Evolutionary conservation across 176 grass and related monocot genomes (phyloP).

Genomic region (Phoenix dactylifera): DNA sequence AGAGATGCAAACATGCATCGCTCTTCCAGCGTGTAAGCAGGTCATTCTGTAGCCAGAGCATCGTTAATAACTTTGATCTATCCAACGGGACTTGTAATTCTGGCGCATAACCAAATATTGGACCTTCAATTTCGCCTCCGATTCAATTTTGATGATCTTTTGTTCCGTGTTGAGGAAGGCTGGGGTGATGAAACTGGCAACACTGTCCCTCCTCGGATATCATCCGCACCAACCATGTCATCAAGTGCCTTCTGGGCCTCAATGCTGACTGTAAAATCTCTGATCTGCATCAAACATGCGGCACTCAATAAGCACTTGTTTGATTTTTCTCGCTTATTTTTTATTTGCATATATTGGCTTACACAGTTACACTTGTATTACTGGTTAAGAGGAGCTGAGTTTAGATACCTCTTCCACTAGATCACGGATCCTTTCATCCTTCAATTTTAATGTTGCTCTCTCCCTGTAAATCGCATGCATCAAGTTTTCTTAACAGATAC

Average conservation of each 20-base stretch:
- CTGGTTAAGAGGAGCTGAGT: slow-evolving; percentile 3
- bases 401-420: slow-evolving; percentile 71
- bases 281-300: slow-evolving; percentile 37
- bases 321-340: too few species aligned
- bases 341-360: background rate
- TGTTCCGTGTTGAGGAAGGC: slow-evolving; percentile 38
- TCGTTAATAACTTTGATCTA: too few species aligned
- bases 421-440: slow-evolving; percentile 67
- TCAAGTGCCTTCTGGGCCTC: slow-evolving; percentile 68
- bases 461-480: slow-evolving; percentile 26
- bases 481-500: slow-evolving; percentile 3
- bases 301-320: too few species aligned
- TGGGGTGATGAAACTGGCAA: slow-evolving; percentile 44
- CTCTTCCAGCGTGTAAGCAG: too few species aligned
- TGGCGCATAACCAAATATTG: too few species aligned
- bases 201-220: slow-evolving; percentile 61
- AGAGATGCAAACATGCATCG: too few species aligned
- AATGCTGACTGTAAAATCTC: slow-evolving; percentile 75
- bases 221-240: slow-evolving; percentile 39
- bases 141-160: slow-evolving; percentile 62
- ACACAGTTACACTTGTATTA: background rate
- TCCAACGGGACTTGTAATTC: too few species aligned
- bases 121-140: slow-evolving; percentile 45
- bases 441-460: slow-evolving; percentile 33
- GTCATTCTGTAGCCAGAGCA: too few species aligned